phyloP scores from a whole-genome alignment of 305 asterid genomes.

The Solanum hybrid region DNA sequence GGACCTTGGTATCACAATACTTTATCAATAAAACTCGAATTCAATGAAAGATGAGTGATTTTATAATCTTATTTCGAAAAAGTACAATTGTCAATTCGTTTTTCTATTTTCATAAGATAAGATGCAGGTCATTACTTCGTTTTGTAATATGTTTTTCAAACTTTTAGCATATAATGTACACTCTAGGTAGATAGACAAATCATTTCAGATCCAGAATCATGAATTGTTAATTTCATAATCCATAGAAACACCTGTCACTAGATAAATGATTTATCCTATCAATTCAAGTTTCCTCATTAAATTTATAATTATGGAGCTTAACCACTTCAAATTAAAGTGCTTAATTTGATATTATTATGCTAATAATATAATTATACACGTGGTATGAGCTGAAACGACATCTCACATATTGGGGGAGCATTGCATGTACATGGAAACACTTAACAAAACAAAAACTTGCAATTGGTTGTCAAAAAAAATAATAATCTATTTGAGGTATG shows the following conservation, averaged over 20 bases:
- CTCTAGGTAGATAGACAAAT: neutral
- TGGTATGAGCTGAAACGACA: neutral
- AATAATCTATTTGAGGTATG: neutral
- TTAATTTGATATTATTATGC: neutral
- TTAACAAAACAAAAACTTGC: neutral
- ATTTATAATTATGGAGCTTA: neutral
- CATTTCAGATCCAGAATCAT: neutral
- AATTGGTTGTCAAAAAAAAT: neutral
- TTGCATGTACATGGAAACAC: neutral
- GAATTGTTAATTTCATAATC: neutral
- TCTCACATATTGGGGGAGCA: neutral
- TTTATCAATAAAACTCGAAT: neutral
- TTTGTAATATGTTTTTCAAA: neutral
- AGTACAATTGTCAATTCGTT: neutral
- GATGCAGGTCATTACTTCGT: neutral
- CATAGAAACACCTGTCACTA: neutral
- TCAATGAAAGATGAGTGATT: neutral
- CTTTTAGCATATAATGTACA: neutral
- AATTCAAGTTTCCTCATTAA: neutral
- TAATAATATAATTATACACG: neutral
- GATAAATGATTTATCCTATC: neutral
- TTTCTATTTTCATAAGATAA: neutral
- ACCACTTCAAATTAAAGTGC: neutral
- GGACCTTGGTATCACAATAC: neutral
- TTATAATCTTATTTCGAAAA: neutral